Percentiles rank a stretch among this genome's conserved stretches.
Conservation (phyloP, 75 land plant genomes). For the Picea glauca region DNA sequence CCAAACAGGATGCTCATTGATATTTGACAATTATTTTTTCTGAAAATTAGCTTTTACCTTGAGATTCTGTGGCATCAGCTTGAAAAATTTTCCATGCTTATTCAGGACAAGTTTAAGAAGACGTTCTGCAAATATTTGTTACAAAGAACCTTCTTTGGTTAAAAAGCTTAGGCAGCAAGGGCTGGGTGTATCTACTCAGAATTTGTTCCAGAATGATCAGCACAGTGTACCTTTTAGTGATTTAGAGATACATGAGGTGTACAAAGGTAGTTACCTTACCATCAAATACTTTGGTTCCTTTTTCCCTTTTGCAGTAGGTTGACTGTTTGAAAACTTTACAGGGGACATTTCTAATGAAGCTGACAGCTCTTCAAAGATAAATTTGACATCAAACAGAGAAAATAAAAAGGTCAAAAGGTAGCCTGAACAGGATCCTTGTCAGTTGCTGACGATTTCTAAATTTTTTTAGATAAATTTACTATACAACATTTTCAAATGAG, state of each 20-base stretch:
- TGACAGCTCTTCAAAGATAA: neutral
- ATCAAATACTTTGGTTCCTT: neutral
- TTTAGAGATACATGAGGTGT: neutral
- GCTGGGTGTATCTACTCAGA: neutral
- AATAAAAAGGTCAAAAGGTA: conserved; percentile 2
- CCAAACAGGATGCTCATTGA: too few relatives aligned
- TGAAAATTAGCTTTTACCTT: neutral
- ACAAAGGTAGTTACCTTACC: neutral
- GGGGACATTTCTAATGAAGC: neutral
- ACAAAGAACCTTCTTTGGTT: neutral
- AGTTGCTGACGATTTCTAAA: neutral
- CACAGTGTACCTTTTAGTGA: neutral
- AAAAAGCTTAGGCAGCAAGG: conserved; percentile 3
- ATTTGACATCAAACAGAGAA: neutral
- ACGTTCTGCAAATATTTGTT: neutral
- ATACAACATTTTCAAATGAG: neutral
- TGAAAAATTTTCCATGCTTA: neutral
- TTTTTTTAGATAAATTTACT: neutral
- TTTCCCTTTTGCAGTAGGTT: neutral
- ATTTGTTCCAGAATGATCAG: neutral
- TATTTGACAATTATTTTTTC: too few relatives aligned
- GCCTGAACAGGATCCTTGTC: neutral
- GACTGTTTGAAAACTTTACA: neutral
- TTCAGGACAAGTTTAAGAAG: neutral
- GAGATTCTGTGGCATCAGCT: neutral